Base-by-base conservation (phyloP, 2,329 filamentous ascomycete genomes). In the Aspergillus brasiliensis region DNA sequence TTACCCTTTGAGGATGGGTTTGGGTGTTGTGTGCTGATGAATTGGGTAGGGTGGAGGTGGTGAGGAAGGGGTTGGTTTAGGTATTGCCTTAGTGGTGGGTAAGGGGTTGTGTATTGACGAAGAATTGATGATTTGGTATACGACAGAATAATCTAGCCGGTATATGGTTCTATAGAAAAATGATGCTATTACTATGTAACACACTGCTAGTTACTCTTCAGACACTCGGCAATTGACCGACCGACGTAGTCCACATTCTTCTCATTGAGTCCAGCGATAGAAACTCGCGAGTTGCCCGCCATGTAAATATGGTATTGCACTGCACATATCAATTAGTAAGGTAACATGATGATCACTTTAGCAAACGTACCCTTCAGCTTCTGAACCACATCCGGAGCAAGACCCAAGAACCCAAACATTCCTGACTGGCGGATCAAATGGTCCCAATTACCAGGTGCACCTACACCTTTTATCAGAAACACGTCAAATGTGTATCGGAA, bases 201-300 rank as follows among this genome's bases (percentile, higher is more conserved):
- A 34, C 11, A 34, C 5, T 34, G 5, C 0, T 10, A 42, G 1
- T 25, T 15, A 13, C 44, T 5, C 44, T n/a, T 48, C 44, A 48
- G n/a, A 48, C 51, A 42, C 25, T 69, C 62, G 1, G 65, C 58
- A 53, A 72, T 71, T 2, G 68, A 69, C 15, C 48, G 46, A 21
- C 65, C 70, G n/a, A 72, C 69, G 44, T 72, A 72, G 27, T 68
- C 65, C 23, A 72, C 67, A 89, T 71, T 71, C 2, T 47, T 58
- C n/a, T 62, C 46, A 76, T 97, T 97, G 67, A 97, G 79, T 5
- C 94, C 94, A 6, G 93, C 94, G 91, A 97, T 97, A 74, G 91
- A 95, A 75, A 97, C 96, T 28, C 94, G 88, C 19, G 94, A 94
- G 72, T 97, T 97, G 83, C 95, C 96, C 5, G 73, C 73, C 78